Evolutionary conservation across 306 rosid genomes (phyloP), one percentile per base, ranked within the genome.

Genomic region (Bauhinia variegata): DNA sequence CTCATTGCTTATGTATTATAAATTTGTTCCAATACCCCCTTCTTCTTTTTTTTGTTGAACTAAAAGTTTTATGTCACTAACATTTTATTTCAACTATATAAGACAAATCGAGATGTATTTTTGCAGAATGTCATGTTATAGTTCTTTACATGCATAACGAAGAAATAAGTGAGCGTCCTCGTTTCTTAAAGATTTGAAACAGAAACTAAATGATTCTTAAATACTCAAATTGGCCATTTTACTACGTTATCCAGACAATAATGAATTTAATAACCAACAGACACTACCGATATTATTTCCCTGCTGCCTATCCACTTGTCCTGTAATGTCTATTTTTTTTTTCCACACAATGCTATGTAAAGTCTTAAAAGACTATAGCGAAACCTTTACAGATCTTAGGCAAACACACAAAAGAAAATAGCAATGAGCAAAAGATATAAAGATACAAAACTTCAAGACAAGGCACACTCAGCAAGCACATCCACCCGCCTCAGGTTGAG

Each of bases 381-480:
- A 63, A 65, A 69, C 64, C 62, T 83, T 65, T 79, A 78, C 81
- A 78, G 60, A 67, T 66, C 44, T 55, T 67, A 60, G 55, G 41
- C 43, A 69, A 71, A 60, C 51, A 60, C 60, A 43, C 63, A 47
- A 18, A 48, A 74, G 59, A 57, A 68, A 77, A 67, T 56, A 65
- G 57, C 55, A 61, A 76, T 39, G 58, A n/a, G n/a, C 54, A 68
- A 15, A 73, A n/a, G n/a, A n/a, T n/a, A n/a, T n/a, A n/a, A 43
- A 63, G 65, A 18, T 33, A 34, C 59, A 44, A 51, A 77, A 54
- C 52, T 66, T 70, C 23, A 38, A 23, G 42, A 13, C 51, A 56
- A 79, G 75, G 65, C 33, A 34, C 70, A 67, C 60, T 80, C 67
- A 70, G 60, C 84, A 80, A 32, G 70, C 64, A 68, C 84, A 80